phyloP scores from a whole-genome alignment of 148 eudicot genomes.

The Cornus suecica region DNA sequence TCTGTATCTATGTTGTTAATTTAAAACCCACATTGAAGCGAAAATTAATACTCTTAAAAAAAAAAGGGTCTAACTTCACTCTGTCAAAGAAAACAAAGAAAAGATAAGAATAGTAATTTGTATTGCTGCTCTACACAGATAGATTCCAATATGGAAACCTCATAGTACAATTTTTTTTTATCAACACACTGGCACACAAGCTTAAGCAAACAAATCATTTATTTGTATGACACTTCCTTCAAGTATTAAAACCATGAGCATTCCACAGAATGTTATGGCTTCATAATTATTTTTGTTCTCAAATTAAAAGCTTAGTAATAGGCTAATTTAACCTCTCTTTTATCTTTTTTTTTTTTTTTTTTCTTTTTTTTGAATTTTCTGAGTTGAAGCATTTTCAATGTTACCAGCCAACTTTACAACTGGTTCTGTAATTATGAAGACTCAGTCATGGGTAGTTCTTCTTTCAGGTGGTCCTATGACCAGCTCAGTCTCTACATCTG shows the following conservation, averaged over 20 bases:
- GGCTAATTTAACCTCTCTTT: too few relatives aligned
- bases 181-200: background rate
- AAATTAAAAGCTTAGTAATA: background rate
- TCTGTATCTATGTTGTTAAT: too few relatives aligned
- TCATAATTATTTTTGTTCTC: background rate
- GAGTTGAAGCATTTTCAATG: background rate
- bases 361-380: background rate
- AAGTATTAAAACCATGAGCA: background rate
- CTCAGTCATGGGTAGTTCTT: background rate
- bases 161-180: background rate
- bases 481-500: constrained; percentile 47
- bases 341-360: too few relatives aligned
- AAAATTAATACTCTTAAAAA: too few relatives aligned
- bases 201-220: background rate
- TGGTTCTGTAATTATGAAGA: too few relatives aligned
- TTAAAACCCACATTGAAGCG: too few relatives aligned
- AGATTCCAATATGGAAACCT: background rate
- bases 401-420: background rate
- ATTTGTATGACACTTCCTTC: background rate
- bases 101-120: too few relatives aligned
- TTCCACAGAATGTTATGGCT: background rate
- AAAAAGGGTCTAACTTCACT: too few relatives aligned
- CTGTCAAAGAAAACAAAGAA: too few relatives aligned
- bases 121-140: background rate
- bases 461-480: constrained; percentile 49